phyloP scores from a whole-genome alignment of 345 rosid genomes.

The Linum tenue region DNA sequence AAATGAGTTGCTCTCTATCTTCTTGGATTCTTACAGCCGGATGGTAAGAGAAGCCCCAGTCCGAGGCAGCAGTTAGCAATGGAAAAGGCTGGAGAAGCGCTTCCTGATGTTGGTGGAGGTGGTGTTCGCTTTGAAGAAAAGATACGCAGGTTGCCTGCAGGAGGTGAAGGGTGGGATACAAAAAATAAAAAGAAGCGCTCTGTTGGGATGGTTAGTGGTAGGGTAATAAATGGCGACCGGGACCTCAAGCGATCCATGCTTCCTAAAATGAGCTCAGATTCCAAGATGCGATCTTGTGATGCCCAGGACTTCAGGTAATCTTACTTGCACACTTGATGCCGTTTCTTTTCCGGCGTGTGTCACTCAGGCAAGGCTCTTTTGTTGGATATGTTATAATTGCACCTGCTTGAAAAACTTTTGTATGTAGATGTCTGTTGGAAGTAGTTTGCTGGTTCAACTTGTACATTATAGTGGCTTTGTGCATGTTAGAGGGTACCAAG shows the following conservation, averaged over 20 bases:
- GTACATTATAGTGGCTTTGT: not conserved
- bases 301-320: conserved; percentile 63
- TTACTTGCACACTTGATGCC: not conserved
- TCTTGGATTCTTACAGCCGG: conserved; percentile 34
- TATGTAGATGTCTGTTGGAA: too few relatives aligned
- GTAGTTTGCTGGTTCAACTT: not conserved
- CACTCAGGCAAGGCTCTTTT: not conserved
- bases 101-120: conserved; percentile 44
- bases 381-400: not conserved
- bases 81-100: conserved; percentile 61
- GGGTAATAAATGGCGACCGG: conserved; percentile 54
- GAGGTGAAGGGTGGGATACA: conserved; percentile 92
- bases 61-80: conserved; percentile 44
- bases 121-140: conserved; percentile 57
- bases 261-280: conserved; percentile 47
- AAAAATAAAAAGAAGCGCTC: conserved; percentile 88
- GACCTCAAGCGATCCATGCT: conserved; percentile 48
- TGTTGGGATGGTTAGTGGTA: conserved; percentile 61
- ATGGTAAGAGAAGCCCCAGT: conserved; percentile 34
- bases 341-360: not conserved
- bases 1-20: not conserved
- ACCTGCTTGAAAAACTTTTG: too few relatives aligned
- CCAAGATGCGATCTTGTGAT: conserved; percentile 66
- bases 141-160: conserved; percentile 68
- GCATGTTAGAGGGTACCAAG: not conserved